Base-by-base conservation (phyloP, 176 grass and related monocot species). In the Avena eriantha region DNA sequence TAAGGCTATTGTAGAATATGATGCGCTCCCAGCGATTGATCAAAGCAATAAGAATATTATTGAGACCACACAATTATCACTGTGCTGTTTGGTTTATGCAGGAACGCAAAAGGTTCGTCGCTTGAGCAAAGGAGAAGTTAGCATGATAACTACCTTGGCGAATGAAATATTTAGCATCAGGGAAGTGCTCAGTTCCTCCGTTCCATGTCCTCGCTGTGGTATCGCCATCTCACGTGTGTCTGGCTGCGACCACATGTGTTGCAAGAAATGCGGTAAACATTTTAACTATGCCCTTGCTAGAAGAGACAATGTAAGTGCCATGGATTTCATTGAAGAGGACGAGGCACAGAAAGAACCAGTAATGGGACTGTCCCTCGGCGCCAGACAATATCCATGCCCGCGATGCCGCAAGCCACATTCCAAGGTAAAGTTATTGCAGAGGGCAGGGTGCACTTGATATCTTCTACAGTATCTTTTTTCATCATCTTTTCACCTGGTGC, bases 241-340 rank as follows among this genome's bases (percentile, higher is more conserved):
- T 50, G 80, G 92, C 76, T 91, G 89, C 79, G 67, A 94, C 80
- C 87, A 94, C 50, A 94, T 91, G 86, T 4, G 55, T 9, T 91
- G 92, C 73, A 67, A 21, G n/a, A 91, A 87, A 15, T 91, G 92
- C 33, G 5, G 75, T 4, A 78, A 7, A 14, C 4, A 2, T 0
- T 94, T 59, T 82, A 69, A 73, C 80, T 91, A 94, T 77, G 67
- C 21, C 39, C 83, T 49, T 84, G 82, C 87, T 81, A 57, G 34
- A 56, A 53, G 75, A 77, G 6, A 1, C 0, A 73, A 23, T 73
- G 69, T 29, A 23, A 89, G 6, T 76, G 56, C 13, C 12, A 0
- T 1, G 9, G 76, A 55, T 41, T 23, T 34, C 17, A 16, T 73
- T 55, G 31, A 17, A 24, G 46, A 19, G 75, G n/a, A 69, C 0